Conservation (phyloP, 768 basidiomycete species). For the Ramaria rubella region DNA sequence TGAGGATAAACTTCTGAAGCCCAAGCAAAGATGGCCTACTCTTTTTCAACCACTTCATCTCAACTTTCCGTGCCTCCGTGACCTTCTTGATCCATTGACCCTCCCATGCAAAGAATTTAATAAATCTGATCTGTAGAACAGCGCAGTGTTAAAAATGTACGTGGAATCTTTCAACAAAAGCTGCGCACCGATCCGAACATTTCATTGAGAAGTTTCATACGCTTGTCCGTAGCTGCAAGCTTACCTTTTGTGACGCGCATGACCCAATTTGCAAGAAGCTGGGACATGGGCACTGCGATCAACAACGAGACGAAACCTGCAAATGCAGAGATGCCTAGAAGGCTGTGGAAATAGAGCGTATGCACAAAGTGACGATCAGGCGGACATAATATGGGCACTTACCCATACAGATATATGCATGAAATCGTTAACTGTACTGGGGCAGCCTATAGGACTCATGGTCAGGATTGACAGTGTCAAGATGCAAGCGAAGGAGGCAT, state of each 20-base stretch:
- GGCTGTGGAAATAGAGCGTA: constrained; percentile 20
- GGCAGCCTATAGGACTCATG: constrained; percentile 16
- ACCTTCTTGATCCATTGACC: constrained; percentile 37
- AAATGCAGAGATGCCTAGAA: constrained; percentile 43
- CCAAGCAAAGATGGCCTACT: constrained; percentile 15
- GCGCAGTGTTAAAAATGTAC: neutral
- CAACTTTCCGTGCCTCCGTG: constrained; percentile 21
- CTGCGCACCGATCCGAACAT: constrained; percentile 31
- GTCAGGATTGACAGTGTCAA: neutral
- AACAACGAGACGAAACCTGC: constrained; percentile 38
- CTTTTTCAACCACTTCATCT: constrained; percentile 27
- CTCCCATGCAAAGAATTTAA: constrained; percentile 41
- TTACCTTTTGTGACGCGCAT: constrained; percentile 32
- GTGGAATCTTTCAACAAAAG: no score
- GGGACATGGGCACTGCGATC: constrained; percentile 36
- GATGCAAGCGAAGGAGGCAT: neutral
- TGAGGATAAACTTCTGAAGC: no score
- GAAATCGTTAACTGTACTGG: constrained; percentile 31
- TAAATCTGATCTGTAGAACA: constrained; percentile 23
- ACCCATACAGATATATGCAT: constrained; percentile 30
- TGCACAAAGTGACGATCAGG: neutral
- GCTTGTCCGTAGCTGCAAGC: constrained; percentile 32
- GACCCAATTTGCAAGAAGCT: constrained; percentile 31
- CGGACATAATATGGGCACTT: constrained; percentile 9
- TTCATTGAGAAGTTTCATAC: constrained; percentile 41